These are phyloP conservation scores for Hypocrella siamensis DNA, from an alignment of 2,329 filamentous ascomycete species.

Conservation along the genomic window DNA sequence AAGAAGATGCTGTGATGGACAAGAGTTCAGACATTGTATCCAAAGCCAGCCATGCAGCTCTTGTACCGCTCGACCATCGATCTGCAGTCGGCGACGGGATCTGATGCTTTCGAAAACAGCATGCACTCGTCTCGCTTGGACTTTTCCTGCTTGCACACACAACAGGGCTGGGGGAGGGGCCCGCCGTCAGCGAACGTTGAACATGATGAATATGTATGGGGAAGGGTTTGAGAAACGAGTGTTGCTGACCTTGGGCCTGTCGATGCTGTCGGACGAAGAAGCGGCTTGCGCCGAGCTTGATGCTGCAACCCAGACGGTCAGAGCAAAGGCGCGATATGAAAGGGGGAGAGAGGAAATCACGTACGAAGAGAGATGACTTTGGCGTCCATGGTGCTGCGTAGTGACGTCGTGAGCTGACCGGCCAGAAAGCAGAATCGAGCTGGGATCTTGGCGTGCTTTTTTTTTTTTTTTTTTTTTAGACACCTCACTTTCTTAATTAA, in stretches of 20 bases:
- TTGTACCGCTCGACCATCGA: conserved; percentile 73
- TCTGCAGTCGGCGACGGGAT: conserved; percentile 73
- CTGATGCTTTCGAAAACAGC: conserved; percentile 78
- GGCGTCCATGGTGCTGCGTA: conserved; percentile 16
- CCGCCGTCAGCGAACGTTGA: not conserved
- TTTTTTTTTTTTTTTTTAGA: conserved; percentile 1
- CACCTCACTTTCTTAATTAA: not conserved
- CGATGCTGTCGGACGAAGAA: conserved; percentile 15
- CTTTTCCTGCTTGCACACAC: conserved; percentile 95
- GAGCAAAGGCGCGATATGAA: not conserved
- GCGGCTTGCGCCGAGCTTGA: conserved; percentile 7
- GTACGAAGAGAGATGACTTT: conserved; percentile 13
- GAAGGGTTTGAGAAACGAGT: not conserved
- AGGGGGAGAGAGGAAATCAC: conserved; percentile 2
- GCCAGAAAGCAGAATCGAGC: not conserved
- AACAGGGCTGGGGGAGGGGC: conserved; percentile 59
- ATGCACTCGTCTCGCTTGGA: conserved; percentile 90
- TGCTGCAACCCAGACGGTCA: not conserved
- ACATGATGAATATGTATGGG: not conserved
- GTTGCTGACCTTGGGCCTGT: conserved; percentile 26
- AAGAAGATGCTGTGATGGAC: not conserved
- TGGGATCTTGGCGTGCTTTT: not conserved
- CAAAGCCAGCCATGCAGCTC: conserved; percentile 83
- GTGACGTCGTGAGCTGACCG: not conserved
- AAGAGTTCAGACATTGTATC: conserved; percentile 51